phyloP scores from a whole-genome alignment of 2,329 filamentous ascomycete species.

The Pyricularia pennisetigena region DNA sequence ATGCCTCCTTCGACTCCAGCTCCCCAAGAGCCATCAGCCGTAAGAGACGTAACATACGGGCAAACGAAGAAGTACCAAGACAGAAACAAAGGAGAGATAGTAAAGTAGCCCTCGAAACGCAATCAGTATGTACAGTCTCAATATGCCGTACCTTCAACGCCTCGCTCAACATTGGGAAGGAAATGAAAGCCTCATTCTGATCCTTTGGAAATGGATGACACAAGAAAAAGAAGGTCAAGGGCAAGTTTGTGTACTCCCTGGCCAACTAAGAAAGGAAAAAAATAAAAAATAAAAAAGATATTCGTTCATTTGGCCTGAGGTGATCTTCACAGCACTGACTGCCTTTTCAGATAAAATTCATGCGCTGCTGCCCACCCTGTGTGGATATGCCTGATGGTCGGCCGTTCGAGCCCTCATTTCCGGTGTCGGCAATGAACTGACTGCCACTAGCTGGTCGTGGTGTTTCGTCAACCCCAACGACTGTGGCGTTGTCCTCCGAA shows the following conservation, averaged over 20 bases:
- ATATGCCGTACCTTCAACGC: slow-evolving; percentile 6
- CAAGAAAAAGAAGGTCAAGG: background rate
- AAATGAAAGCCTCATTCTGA: background rate
- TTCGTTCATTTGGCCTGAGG: too few relatives aligned
- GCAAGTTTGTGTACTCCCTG: background rate
- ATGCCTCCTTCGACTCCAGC: background rate
- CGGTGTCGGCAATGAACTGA: slow-evolving; percentile 3
- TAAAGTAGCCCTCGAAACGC: background rate
- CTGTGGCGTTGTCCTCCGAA: slow-evolving; percentile 4
- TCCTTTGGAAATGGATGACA: slow-evolving; percentile 1
- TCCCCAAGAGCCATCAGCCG: background rate
- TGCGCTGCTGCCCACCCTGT: slow-evolving; percentile 11
- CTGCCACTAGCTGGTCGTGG: slow-evolving; percentile 11
- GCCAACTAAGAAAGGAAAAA: background rate
- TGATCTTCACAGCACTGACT: background rate
- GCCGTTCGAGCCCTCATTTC: slow-evolving; percentile 15
- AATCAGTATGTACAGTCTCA: slow-evolving; percentile 6
- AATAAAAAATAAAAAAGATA: background rate
- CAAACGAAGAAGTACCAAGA: background rate
- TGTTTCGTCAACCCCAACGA: slow-evolving; percentile 15
- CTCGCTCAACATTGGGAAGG: slow-evolving; percentile 2
- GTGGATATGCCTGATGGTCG: slow-evolving; percentile 11
- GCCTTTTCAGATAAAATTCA: slow-evolving; percentile 8
- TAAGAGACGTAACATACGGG: background rate
- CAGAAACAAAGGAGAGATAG: background rate